A percentile compares a stretch with the other conserved stretches of the same genome.
Evolutionary conservation across 305 asterid species (phyloP).

Genomic region (Euphrasia arctica): DNA sequence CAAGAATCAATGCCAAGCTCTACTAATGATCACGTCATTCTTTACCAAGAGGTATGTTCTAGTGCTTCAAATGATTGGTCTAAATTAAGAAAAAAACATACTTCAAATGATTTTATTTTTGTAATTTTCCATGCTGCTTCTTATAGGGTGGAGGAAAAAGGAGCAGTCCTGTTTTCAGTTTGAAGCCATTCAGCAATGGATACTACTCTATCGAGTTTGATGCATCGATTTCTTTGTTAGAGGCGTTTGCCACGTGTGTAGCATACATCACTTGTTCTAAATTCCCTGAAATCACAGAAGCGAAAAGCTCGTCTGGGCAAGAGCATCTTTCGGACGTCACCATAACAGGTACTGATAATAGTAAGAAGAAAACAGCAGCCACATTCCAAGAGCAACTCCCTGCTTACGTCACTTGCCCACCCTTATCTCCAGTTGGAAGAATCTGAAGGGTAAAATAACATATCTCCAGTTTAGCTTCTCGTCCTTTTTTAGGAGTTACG

Average conservation of each 20-base stretch:
- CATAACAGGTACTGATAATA: constrained; percentile 19
- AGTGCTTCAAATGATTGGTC: neutral
- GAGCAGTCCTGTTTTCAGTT: constrained; percentile 55
- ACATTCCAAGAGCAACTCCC: constrained; percentile 42
- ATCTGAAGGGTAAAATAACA: constrained; percentile 37
- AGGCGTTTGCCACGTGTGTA: constrained; percentile 83
- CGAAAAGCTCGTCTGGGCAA: constrained; percentile 28
- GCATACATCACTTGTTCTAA: constrained; percentile 54
- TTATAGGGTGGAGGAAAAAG: constrained; percentile 53
- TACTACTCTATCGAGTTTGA: constrained; percentile 57
- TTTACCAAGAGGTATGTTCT: constrained; percentile 58
- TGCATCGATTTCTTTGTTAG: constrained; percentile 59
- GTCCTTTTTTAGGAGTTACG: constrained; percentile 16
- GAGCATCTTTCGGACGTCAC: constrained; percentile 26
- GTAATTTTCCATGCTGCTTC: constrained; percentile 7
- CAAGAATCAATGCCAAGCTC: constrained; percentile 30
- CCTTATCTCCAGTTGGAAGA: constrained; percentile 89
- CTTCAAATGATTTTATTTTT: neutral
- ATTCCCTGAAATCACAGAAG: constrained; percentile 42
- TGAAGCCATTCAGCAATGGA: constrained; percentile 59
- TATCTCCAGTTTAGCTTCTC: neutral
- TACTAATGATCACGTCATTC: constrained; percentile 39
- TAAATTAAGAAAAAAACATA: neutral
- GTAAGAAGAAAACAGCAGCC: constrained; percentile 29
- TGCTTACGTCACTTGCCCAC: constrained; percentile 64